These are phyloP conservation scores for Monilinia aucupariae DNA, from an alignment of 2,329 filamentous ascomycete genomes.

Conservation along the genomic window DNA sequence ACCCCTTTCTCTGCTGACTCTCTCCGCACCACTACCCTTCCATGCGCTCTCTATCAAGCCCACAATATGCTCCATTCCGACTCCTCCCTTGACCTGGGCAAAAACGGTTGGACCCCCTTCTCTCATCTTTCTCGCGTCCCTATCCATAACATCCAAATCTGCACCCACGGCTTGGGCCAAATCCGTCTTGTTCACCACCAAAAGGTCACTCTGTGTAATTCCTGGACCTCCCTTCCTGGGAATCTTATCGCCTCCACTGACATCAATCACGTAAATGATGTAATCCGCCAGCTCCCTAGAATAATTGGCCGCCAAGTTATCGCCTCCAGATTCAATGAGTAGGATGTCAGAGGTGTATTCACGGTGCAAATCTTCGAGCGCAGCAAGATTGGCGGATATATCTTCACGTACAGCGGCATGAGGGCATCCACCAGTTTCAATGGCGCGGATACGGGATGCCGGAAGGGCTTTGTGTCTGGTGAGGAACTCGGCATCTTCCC, in stretches of 20 bases:
- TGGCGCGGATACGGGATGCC: slow-evolving; percentile 78
- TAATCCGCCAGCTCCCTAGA: slow-evolving; percentile 90
- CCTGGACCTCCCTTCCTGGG: slow-evolving; percentile 93
- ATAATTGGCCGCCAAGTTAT: slow-evolving; percentile 97
- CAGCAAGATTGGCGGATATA: slow-evolving; percentile 87
- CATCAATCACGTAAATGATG: slow-evolving; percentile 98
- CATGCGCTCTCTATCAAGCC: slow-evolving; percentile 86
- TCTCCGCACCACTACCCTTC: slow-evolving; percentile 80
- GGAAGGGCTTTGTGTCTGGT: slow-evolving; percentile 80
- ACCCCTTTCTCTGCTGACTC: slow-evolving; percentile 47
- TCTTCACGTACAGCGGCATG: slow-evolving; percentile 97
- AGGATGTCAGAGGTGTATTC: slow-evolving; percentile 77
- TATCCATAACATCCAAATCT: slow-evolving; percentile 88
- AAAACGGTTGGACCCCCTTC: slow-evolving; percentile 95
- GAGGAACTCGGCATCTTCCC: slow-evolving; percentile 96
- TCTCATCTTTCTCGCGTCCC: slow-evolving; percentile 88
- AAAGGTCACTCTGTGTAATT: slow-evolving; percentile 90
- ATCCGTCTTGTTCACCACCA: slow-evolving; percentile 97
- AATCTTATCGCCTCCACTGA: slow-evolving; percentile 93
- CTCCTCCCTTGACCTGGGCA: slow-evolving; percentile 90
- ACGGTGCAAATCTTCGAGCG: slow-evolving; percentile 80
- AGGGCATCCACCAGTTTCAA: slow-evolving; percentile 95
- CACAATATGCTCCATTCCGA: slow-evolving; percentile 80
- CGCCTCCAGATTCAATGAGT: slow-evolving; percentile 90
- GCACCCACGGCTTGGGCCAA: slow-evolving; percentile 85